These are phyloP conservation scores for Saccharomyces hybrid DNA, from an alignment of 1,139 yeast species.

Conservation along the genomic window DNA sequence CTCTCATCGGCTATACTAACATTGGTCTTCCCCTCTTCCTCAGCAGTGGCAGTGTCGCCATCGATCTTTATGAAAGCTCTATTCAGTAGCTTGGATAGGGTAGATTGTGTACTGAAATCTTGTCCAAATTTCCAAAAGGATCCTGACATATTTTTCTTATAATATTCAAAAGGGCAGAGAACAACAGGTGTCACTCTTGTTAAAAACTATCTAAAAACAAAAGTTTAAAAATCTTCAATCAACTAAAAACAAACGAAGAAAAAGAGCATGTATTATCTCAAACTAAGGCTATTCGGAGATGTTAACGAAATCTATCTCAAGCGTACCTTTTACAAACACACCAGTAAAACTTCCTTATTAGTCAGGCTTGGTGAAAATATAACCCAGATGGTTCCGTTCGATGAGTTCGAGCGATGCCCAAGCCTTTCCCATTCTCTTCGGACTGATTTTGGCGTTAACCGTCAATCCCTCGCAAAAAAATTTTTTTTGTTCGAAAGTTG, in stretches of 20 bases:
- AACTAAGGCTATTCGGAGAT: background rate
- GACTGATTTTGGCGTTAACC: background rate
- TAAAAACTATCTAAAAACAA: background rate
- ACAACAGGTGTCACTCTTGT: background rate
- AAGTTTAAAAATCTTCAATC: background rate
- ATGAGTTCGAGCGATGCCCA: constrained; percentile 1
- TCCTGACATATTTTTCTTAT: constrained; percentile 48
- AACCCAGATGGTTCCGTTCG: background rate
- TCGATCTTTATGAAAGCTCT: constrained; percentile 34
- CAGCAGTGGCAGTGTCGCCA: constrained; percentile 11
- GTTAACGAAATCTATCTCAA: background rate
- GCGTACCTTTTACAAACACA: background rate
- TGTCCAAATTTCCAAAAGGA: constrained; percentile 90
- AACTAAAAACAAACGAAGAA: background rate
- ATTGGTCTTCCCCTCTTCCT: constrained; percentile 11
- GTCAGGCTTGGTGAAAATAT: background rate
- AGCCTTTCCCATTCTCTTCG: background rate
- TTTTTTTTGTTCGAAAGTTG: background rate
- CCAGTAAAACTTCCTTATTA: background rate
- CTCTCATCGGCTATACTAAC: constrained; percentile 4
- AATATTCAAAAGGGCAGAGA: background rate
- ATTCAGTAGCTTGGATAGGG: constrained; percentile 61
- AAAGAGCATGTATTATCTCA: background rate
- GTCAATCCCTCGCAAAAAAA: constrained; percentile 1
- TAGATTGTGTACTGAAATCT: constrained; percentile 69